These are phyloP conservation scores for Pseudozyma tsukubaensis DNA, from an alignment of 1,284 basidiomycete species.

Conservation along the genomic window DNA sequence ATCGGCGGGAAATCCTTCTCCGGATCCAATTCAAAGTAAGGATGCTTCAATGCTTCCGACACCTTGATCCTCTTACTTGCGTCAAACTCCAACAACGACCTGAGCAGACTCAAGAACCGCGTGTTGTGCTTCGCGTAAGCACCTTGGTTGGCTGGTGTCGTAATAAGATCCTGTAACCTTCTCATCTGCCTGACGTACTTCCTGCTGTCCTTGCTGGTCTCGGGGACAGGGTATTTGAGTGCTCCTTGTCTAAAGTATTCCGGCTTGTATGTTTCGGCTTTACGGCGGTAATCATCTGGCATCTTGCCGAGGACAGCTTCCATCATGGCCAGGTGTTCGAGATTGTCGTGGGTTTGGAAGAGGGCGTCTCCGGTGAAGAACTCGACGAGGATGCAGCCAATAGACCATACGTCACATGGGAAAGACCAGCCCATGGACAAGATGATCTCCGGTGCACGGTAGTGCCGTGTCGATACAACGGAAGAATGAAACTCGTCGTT, in stretches of 20 bases:
- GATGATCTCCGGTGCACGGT: constrained; percentile 98
- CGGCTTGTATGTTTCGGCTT: constrained; percentile 76
- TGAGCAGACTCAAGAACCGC: constrained; percentile 87
- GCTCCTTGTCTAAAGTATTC: constrained; percentile 90
- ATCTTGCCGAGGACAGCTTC: constrained; percentile 98
- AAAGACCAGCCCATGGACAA: constrained; percentile 95
- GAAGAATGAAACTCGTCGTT: constrained; percentile 98
- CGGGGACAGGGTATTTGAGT: constrained; percentile 90
- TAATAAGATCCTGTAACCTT: constrained; percentile 86
- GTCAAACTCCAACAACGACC: constrained; percentile 89
- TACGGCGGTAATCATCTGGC: constrained; percentile 80
- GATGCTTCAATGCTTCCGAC: constrained; percentile 63
- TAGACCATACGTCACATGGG: constrained; percentile 97
- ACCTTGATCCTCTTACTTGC: constrained; percentile 74
- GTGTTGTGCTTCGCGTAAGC: constrained; percentile 72
- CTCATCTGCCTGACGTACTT: constrained; percentile 92
- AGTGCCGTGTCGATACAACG: constrained; percentile 97
- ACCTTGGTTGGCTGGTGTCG: constrained; percentile 56
- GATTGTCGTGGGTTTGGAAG: constrained; percentile 98
- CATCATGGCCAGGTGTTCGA: constrained; percentile 99
- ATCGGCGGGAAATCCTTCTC: constrained; percentile 60
- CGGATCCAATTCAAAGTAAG: constrained; percentile 62
- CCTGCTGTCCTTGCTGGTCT: constrained; percentile 86
- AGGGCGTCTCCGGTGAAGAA: constrained; percentile 97
- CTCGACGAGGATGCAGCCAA: constrained; percentile 98